Base-by-base conservation (phyloP, 1,284 basidiomycete species). In the Malassezia brasiliensis region DNA sequence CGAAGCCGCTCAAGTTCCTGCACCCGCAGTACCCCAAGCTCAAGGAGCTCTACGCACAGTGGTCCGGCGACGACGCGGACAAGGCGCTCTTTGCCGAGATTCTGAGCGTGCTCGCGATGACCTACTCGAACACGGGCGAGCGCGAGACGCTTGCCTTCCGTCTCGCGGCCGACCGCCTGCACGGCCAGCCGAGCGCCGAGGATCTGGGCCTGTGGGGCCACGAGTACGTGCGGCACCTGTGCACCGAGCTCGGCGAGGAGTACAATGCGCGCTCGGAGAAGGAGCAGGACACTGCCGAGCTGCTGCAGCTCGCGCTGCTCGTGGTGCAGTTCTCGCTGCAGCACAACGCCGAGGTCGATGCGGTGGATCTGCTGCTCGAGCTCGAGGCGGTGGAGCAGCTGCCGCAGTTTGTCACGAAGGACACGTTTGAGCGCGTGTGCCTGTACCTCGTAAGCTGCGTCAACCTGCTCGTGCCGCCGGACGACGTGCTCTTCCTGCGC, bases 91-190 rank as follows among this genome's bases (percentile, higher is more conserved):
- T 98, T 69, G 90, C 91, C n/a, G 93, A 96, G 65, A 96, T 99
- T 60, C 82, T 98, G 31, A 96, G 93, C 25, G 94, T 98, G 3
- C 84, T 99, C 47, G 94, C 93, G n/a, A 98, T 99, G 94, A 99
- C 94, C 17, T 98, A 98, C 76, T 96, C 91, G 6, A 93, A 98
- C 77, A 94, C 89, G 15, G 81, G 81, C 79, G 90, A 82, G 83
- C 89, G 91, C 50, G 94, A 94, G 54, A 98, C 94, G 1, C 84
- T 99, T 28, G 50, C 52, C 19, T 74, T 65, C 62, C 65, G 72
- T 31, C 61, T 74, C 30, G 41, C 62, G 41, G 70, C 69, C 11
- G 60, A 62, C 32, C 41, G 55, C 17, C 61, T 72, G 12, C 53
- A 60, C n/a, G 41, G 57, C 25, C 45, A 49, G 10, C 62, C 61